Evolutionary conservation across 208 protist genomes (phyloP), one percentile per base, ranked within the genome.

Genomic region (Wallacemonas sp.): DNA sequence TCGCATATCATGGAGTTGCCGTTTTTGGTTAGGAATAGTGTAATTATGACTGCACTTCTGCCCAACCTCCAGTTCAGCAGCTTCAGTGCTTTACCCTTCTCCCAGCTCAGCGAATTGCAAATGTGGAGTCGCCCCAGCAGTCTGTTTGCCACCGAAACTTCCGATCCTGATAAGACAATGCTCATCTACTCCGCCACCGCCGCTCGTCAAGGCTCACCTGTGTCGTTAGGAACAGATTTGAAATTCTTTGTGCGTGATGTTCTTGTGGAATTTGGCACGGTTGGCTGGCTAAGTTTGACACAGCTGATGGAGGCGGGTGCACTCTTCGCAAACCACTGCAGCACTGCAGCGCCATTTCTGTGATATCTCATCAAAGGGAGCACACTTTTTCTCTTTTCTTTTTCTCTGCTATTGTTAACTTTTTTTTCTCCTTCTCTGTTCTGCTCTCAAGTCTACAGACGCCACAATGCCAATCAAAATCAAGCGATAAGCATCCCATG

Each of bases 371-470:
- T 26, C 21, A 4, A 11, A 9, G 12, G 27, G n/a, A 33, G 12
- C 44, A 44, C 9, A 21, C 5, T 34, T 62, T n/a, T 61, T 70
- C n/a, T 34, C 42, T 64, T 60, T 45, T 66, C 31, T 31, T 58
- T 61, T 61, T 30, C 51, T 46, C 17, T 12, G 3, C 17, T 17
- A 44, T 27, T 51, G 36, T 36, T 41, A 21, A 14, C 26, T 62
- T 15, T 38, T 64, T 0, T 22, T 45, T 22, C 21, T 53, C 28
- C 44, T 1, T 19, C 12, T 66, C 55, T 53, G 22, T 33, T 53
- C 24, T 55, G 5, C 24, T 55, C 22, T 24, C 49, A 12, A n/a
- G 17, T 21, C 17, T 21, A 22, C 44, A 26, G 9, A 41, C 36
- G 14, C 36, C 36, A 41, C n/a, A n/a, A n/a, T n/a, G n/a, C n/a